Evolutionary conservation across 345 rosid genomes (phyloP).

Genomic region (Rubroshorea leprosula): DNA sequence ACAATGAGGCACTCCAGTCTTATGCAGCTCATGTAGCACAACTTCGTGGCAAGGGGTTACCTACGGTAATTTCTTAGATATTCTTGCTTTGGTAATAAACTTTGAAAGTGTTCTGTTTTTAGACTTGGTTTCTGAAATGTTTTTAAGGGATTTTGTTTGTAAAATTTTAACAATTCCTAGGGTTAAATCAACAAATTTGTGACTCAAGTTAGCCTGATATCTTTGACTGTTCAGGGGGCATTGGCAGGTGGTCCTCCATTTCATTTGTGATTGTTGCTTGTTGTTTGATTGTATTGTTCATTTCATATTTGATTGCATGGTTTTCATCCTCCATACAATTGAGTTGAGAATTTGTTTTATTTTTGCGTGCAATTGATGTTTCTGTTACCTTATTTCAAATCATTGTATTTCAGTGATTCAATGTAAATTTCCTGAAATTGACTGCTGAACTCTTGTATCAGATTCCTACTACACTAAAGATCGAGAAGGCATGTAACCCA

Average conservation of each 20-base stretch:
- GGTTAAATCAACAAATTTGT: no score
- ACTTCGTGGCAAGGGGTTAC: slow-evolving; percentile 72
- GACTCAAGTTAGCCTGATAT: no score
- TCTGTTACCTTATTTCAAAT: neutral
- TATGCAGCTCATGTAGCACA: slow-evolving; percentile 76
- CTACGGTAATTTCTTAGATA: slow-evolving; percentile 50
- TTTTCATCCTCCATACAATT: no score
- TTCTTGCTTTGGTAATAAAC: neutral
- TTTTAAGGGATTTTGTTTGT: no score
- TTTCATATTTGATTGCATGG: no score
- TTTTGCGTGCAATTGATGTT: neutral
- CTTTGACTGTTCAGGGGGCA: no score
- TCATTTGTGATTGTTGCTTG: no score
- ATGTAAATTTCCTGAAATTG: neutral
- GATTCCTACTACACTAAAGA: slow-evolving; percentile 76
- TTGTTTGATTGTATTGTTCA: no score
- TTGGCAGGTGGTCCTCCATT: no score
- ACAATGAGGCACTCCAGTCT: slow-evolving; percentile 71
- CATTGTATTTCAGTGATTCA: neutral
- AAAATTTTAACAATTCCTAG: no score
- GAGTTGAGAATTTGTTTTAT: neutral
- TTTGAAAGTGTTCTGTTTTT: neutral
- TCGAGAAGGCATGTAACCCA: slow-evolving; percentile 87
- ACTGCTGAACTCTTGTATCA: slow-evolving; percentile 16
- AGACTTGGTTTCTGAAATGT: no score